Base-by-base conservation (phyloP, 1,139 yeast genomes). In the Kodamaea derodonti region DNA sequence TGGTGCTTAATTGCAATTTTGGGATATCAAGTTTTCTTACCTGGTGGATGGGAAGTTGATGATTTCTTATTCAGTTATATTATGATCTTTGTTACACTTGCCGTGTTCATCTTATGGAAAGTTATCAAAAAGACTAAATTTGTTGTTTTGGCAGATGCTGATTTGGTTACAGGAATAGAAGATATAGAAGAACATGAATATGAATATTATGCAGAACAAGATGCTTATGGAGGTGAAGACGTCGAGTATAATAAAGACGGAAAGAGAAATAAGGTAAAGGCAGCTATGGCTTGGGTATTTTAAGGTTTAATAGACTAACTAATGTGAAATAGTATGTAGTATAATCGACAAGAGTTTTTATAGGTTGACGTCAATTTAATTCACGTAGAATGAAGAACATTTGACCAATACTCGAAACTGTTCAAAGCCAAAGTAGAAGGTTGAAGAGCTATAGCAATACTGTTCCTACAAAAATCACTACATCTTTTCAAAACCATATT, bases 181-280 rank as follows among this genome's bases (percentile, higher is more conserved):
- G 70, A 64, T 34, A 53, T 65, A 32, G 72, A 65, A 47, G 69
- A 62, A 38, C 73, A 67, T 41, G 74, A 68, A 44, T 65, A 64
- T 40, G 65, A 62, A 33, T 64, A 55, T 41, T 64, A 65, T 37
- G 69, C 58, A 9, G 46, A 42, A 32, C 34, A 45, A 34, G 56
- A 49, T 32, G 56, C 52, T 4, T 43, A 36, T 14, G 38, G 34
- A 10, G 33, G 28, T 25, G 28, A 14, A 12, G n/a, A n/a, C n/a
- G n/a, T n/a, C n/a, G n/a, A n/a, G n/a, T n/a, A n/a, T n/a, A 5
- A 13, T 14, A 12, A n/a, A 6, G 14, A 25, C 17, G 15, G 11
- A 4, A 25, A 14, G 17, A 12, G 31, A 17, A 32, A 34, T 12
- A 35, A 34, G 23, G 32, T 40, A 17, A 41, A 34, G 28, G 27